phyloP scores from a whole-genome alignment of 2,329 filamentous ascomycete species.

The Sporothrix brunneoviolacea region DNA sequence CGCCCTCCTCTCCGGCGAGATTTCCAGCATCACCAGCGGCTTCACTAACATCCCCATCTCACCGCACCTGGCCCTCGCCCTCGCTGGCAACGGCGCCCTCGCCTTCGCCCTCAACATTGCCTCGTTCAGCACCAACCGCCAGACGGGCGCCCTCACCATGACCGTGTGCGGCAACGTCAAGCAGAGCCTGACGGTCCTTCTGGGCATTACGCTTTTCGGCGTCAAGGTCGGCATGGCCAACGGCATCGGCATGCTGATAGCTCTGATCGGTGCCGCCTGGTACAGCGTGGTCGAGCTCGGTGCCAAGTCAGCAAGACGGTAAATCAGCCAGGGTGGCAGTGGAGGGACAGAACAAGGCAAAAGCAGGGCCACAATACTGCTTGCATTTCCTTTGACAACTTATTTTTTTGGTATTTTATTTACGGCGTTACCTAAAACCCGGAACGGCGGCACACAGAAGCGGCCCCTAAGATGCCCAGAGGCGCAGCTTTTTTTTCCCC shows the following conservation, averaged over 20 bases:
- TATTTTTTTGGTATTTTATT: no score
- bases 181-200: constrained; percentile 48
- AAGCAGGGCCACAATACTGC: background rate
- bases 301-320: constrained; percentile 11
- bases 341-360: no score
- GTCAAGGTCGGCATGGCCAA: constrained; percentile 45
- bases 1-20: constrained; percentile 46
- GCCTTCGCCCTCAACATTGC: constrained; percentile 51
- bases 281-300: constrained; percentile 50
- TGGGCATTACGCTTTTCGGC: constrained; percentile 47
- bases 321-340: no score
- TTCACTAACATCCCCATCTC: constrained; percentile 3
- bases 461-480: no score
- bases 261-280: constrained; percentile 47
- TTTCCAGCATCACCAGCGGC: constrained; percentile 23
- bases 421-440: no score
- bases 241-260: constrained; percentile 48
- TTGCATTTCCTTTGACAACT: no score
- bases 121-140: constrained; percentile 51
- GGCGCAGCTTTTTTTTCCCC: no score
- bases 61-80: constrained; percentile 28
- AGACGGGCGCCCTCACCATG: constrained; percentile 51
- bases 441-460: no score
- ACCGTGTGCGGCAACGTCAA: constrained; percentile 53
- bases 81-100: constrained; percentile 45